Base-by-base conservation (phyloP, 371 early-diverging fungal species). In the Saksenaea oblongispora region DNA sequence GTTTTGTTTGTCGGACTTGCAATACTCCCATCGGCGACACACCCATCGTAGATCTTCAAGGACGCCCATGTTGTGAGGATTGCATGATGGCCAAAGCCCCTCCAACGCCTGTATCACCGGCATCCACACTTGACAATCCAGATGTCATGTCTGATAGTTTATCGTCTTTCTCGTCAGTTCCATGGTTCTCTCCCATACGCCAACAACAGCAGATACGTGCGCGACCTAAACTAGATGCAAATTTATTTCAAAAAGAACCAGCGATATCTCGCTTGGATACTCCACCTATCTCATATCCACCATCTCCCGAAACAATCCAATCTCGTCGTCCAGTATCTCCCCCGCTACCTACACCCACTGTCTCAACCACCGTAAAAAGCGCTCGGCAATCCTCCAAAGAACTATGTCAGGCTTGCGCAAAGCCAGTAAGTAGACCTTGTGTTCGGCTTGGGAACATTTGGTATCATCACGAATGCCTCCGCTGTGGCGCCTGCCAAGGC, bases 391-490 rank as follows among this genome's bases (percentile, higher is more conserved):
- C 22, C 22, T 47, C 51, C 17, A 22, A 11, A 18, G 51, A 34
- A 67, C 0, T 67, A 10, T 78, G 78, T 39, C 58, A 58, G 26
- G 41, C 66, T n/a, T 80, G 81, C 28, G 63, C 62, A 34, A 18
- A 72, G 18, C 61, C 67, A 4, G 15, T 78, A 1, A 54, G 64
- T 37, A 35, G 76, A 47, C 35, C 68, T 18, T 47, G 66, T 58
- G 34, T 72, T 47, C 63, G 69, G 56, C 41, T 73, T 8, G 69
- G 73, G 10, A 67, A 71, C 39, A 62, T 65, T 13, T 78, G 75
- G 72, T 75, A 61, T 34, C 92, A 91, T 65, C 84, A 86, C n/a
- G 72, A 81, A 9, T 91, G 92, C 65, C 86, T 91, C 56, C 74
- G 83, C 0, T 91, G 92, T 54, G 75, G 84, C 13, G 88, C 85